Percentiles rank a stretch among this genome's conserved stretches.
Evolutionary conservation across 2,329 filamentous ascomycete species (phyloP).

Genomic region (Madurella mycetomatis): DNA sequence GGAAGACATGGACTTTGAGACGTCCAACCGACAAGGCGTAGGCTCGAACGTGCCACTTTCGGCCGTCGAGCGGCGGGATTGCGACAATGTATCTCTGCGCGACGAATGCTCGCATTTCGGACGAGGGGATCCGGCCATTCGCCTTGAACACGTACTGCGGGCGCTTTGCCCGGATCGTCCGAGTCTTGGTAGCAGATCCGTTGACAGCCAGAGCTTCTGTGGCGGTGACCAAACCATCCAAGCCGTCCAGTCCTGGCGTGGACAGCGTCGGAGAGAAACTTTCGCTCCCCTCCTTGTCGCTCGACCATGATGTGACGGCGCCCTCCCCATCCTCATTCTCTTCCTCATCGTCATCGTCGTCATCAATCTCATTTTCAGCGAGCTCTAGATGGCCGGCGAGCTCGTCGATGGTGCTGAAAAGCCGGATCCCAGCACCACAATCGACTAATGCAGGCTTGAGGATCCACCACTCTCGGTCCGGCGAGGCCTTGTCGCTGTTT

Average conservation of each 20-base stretch:
- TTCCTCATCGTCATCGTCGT: slow-evolving; percentile 26
- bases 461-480: slow-evolving; percentile 38
- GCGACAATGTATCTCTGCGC: slow-evolving; percentile 36
- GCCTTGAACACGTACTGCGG: slow-evolving; percentile 29
- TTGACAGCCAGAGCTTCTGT: slow-evolving; percentile 24
- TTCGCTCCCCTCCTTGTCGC: too few species aligned
- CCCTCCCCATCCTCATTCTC: slow-evolving; percentile 25
- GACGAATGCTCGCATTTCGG: slow-evolving; percentile 36
- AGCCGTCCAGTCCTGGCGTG: slow-evolving; percentile 26
- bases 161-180: slow-evolving; percentile 15
- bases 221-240: slow-evolving; percentile 32
- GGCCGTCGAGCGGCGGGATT: slow-evolving; percentile 29
- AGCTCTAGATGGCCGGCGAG: slow-evolving; percentile 34
- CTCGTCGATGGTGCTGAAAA: slow-evolving; percentile 37
- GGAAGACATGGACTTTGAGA: slow-evolving; percentile 36
- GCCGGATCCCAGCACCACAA: slow-evolving; percentile 37
- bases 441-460: slow-evolving; percentile 38
- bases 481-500: slow-evolving; percentile 28
- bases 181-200: background rate
- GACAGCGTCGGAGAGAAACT: slow-evolving; percentile 25
- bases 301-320: background rate
- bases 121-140: slow-evolving; percentile 33
- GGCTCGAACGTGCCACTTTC: slow-evolving; percentile 37
- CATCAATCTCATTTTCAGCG: slow-evolving; percentile 30
- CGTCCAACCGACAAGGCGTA: slow-evolving; percentile 36